Evolutionary conservation across 2,329 filamentous ascomycete species (phyloP).

Genomic region (Microdochium bolleyi): DNA sequence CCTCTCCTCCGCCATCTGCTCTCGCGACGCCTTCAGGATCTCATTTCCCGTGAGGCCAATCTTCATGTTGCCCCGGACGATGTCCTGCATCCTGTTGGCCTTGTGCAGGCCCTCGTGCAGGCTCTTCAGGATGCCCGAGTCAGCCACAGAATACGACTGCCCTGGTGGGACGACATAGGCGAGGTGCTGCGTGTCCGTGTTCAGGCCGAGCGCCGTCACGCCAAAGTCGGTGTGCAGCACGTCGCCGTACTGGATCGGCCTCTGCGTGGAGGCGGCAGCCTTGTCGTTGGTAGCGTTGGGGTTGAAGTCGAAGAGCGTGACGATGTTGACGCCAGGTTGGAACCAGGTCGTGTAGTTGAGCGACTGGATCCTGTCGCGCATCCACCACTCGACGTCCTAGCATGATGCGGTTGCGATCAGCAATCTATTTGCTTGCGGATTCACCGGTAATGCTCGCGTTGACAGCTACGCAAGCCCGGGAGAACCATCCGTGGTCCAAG

Average conservation of each 20-base stretch:
- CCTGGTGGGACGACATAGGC: slow-evolving; percentile 37
- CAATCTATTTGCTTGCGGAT: too few species aligned
- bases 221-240: slow-evolving; percentile 42
- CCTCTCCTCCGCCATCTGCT: slow-evolving; percentile 31
- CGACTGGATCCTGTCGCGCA: slow-evolving; percentile 37
- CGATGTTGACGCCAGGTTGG: slow-evolving; percentile 34
- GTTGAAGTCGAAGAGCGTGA: slow-evolving; percentile 13
- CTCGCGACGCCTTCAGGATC: slow-evolving; percentile 28
- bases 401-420: too few species aligned
- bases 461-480: not conserved
- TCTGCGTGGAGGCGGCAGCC: slow-evolving; percentile 9
- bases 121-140: slow-evolving; percentile 24
- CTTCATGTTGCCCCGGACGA: slow-evolving; percentile 33
- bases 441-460: not conserved
- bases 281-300: slow-evolving; percentile 3
- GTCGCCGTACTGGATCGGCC: slow-evolving; percentile 33
- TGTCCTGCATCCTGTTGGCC: slow-evolving; percentile 39
- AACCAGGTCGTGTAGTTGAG: slow-evolving; percentile 46
- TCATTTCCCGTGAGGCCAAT: slow-evolving; percentile 34
- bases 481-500: not conserved
- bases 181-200: slow-evolving; percentile 42
- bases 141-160: slow-evolving; percentile 25
- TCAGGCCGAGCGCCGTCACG: slow-evolving; percentile 35
- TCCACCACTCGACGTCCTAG: slow-evolving; percentile 41
- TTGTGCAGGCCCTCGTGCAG: slow-evolving; percentile 33